Base-by-base conservation (phyloP, 1,284 basidiomycete genomes). In the Phellinidium pouzarii region DNA sequence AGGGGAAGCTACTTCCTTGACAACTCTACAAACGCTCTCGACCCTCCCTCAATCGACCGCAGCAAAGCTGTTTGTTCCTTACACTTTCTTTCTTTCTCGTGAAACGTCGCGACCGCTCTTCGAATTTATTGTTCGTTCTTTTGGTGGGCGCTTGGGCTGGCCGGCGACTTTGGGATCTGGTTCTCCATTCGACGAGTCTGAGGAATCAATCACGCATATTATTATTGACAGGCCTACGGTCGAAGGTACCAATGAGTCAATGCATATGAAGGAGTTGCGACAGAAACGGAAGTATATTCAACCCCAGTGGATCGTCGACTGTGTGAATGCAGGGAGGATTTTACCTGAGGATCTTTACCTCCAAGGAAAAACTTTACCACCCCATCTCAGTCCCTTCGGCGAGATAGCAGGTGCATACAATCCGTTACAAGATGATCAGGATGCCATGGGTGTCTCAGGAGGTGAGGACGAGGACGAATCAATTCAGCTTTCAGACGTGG, bases 241-340 rank as follows among this genome's bases (percentile, higher is more conserved):
- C 14, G 77, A 73, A 63, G 74, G 62, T 58, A 60, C 65, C 25
- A 68, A 74, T 46, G 81, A 82, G 64, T 75, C 78, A 2, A 66
- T 75, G 45, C 79, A 79, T 53, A 79, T 87, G 61, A 75, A 79
- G 58, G 79, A 84, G 61, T 75, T 77, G 44, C 75, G 82, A 26
- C 68, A 77, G 48, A 80, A 83, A 65, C 79, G 94, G 61, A 91
- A 91, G 61, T 92, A 90, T 69, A 79, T 99, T 7, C 96, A 99
- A 69, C 96, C 96, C 14, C 96, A 99, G 69, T 99, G 96, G 95
- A 80, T 98, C 25, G 90, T 94, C 31, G 96, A 99, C 69, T 96
- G 90, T 65, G 84, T 96, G 64, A 99, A 99, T 68, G 80, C 84
- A 20, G 82, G 84, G 17, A 91, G 80, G 66, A 77, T 97, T 52